Evolutionary conservation across 352 stramenopile species (phyloP).

Genomic region (Phytophthora idaei): DNA sequence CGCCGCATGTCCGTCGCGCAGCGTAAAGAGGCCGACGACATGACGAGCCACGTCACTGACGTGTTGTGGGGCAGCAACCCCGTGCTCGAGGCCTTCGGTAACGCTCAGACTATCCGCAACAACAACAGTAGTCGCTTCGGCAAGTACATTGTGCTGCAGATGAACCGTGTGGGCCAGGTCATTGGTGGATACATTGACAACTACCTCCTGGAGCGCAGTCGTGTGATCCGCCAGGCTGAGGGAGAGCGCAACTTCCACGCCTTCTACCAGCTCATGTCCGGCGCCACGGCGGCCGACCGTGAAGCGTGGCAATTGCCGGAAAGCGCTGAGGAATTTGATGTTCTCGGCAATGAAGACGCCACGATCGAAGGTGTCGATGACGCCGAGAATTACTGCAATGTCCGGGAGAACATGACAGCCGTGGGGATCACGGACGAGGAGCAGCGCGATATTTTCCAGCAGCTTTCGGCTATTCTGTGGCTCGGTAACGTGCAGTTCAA

Average conservation of each 20-base stretch:
- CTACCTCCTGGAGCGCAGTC: slow-evolving; percentile 93
- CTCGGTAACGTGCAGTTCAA: slow-evolving; percentile 87
- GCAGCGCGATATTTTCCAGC: slow-evolving; percentile 75
- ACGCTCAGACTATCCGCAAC: slow-evolving; percentile 88
- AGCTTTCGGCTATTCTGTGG: slow-evolving; percentile 83
- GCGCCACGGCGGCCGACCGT: slow-evolving; percentile 56
- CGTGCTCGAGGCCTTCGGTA: slow-evolving; percentile 86
- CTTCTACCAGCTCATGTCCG: slow-evolving; percentile 93
- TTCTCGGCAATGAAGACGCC: slow-evolving; percentile 68
- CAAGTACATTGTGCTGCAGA: slow-evolving; percentile 89
- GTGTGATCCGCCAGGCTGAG: slow-evolving; percentile 85
- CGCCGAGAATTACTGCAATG: slow-evolving; percentile 61
- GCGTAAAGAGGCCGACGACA: slow-evolving; percentile 73
- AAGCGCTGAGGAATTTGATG: slow-evolving; percentile 64
- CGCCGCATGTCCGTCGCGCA: slow-evolving; percentile 81
- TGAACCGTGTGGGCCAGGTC: slow-evolving; percentile 82
- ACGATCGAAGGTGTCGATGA: slow-evolving; percentile 83
- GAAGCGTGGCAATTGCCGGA: slow-evolving; percentile 59
- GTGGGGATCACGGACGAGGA: slow-evolving; percentile 79
- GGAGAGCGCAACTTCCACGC: slow-evolving; percentile 94
- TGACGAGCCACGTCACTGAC: slow-evolving; percentile 73
- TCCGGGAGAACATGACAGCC: slow-evolving; percentile 67
- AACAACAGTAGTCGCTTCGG: slow-evolving; percentile 89
- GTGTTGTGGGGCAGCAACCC: slow-evolving; percentile 83
- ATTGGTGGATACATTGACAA: slow-evolving; percentile 87